Evolutionary conservation across 1,284 basidiomycete species (phyloP), one percentile per base, ranked within the genome.

Genomic region (Xerocomus minutiporus): DNA sequence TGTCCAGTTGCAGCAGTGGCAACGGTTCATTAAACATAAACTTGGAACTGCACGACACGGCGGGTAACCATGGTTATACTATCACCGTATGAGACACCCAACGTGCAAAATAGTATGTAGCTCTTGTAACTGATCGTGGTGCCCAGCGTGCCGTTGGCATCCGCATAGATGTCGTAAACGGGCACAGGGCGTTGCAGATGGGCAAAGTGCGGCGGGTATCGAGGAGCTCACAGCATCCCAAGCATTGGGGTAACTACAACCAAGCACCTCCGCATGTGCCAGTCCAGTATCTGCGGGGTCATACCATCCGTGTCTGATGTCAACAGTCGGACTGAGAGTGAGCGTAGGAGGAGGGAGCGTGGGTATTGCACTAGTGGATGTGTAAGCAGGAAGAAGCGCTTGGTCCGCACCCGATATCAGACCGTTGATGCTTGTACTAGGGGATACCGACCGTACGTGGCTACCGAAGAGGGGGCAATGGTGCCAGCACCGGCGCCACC

Each of bases 401-500:
- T 64, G 65, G 9, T 55, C 54, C 13, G 63, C 66, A 20, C 54
- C 36, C 3, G 53, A 20, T n/a, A 50, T 50, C 48, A 67, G 54
- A n/a, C 68, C 69, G 17, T 23, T 66, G 38, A 67, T 62, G 15
- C 73, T 66, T 26, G 77, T 60, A 20, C 20, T 20, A 86, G 84
- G 15, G 86, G 86, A 75, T 80, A 89, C 1, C 69, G 68, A 17
- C 68, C 64, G 66, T 79, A 85, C 11, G 64, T 61, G 7, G 73
- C 63, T 1, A 77, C 73, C 41, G 74, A 77, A 26, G 73, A 65
- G 11, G 84, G 65, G 1, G 75, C 67, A 52, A 88, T 80, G 1
- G 73, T 75, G 8, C 83, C 85, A 50, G 88, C 85, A 8, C 84
- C 87, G 32, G 78, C 71, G 17, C 88, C 90, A 49, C 92, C 93